These are phyloP conservation scores for Setaria viridis DNA, from an alignment of 202 grass and related monocot genomes.

Conservation along the genomic window DNA sequence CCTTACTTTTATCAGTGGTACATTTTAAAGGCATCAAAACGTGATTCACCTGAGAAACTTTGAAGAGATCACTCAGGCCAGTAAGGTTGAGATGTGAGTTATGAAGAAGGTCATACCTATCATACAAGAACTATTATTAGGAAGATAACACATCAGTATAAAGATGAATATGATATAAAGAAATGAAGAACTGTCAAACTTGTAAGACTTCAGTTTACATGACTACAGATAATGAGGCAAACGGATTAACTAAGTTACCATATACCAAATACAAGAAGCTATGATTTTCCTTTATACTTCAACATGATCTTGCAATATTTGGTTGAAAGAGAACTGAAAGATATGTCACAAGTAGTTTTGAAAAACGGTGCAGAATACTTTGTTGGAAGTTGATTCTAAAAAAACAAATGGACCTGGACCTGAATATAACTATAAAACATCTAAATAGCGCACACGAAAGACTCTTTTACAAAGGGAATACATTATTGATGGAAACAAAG, in stretches of 20 bases:
- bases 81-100: slow-evolving; percentile 95
- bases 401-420: background rate
- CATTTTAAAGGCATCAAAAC: slow-evolving; percentile 16
- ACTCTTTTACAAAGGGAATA: slow-evolving; percentile 30
- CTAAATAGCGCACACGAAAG: slow-evolving; percentile 27
- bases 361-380: slow-evolving; percentile 21
- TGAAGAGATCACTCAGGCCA: slow-evolving; percentile 90
- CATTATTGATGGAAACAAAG: slow-evolving; percentile 39
- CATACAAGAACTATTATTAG: slow-evolving; percentile 42
- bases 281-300: background rate
- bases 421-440: slow-evolving; percentile 16
- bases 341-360: slow-evolving; percentile 17
- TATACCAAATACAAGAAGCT: slow-evolving; percentile 26
- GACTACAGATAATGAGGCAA: slow-evolving; percentile 24
- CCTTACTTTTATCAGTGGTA: background rate
- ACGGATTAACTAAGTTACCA: background rate
- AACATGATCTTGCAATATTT: slow-evolving; percentile 23
- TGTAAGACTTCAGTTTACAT: background rate
- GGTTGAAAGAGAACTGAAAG: slow-evolving; percentile 14
- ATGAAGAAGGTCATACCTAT: slow-evolving; percentile 94
- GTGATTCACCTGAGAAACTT: slow-evolving; percentile 77
- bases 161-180: slow-evolving; percentile 24
- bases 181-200: background rate
- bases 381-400: background rate
- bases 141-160: slow-evolving; percentile 23